Base-by-base conservation (phyloP, 257 asterid genomes). In the Eustoma russellianum region DNA sequence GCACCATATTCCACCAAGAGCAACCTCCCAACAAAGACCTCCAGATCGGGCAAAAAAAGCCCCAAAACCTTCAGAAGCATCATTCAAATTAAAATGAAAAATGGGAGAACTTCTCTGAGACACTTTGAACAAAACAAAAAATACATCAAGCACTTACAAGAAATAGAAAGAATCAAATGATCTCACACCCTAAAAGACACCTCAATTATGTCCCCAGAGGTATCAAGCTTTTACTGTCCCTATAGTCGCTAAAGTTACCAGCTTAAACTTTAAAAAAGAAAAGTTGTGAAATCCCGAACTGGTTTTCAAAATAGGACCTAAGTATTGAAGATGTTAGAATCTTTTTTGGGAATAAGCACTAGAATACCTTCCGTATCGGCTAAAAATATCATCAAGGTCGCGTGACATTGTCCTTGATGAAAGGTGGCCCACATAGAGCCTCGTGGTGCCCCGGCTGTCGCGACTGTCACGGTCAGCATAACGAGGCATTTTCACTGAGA, bases 11-110 rank as follows among this genome's bases (percentile, higher is more conserved):
- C 78, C 82, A 72, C 76, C 77, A 72, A 79, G 76, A 82, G 79
- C 77, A 79, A 73, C 80, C 77, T 72, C 80, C 67, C 83, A 79
- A 76, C 83, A 79, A 41, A 75, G 74, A 75, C 80, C 82, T 71
- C 85, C 85, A 59, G 64, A 74, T 66, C 69, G 70, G 79, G 78
- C 77, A 75, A 68, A 73, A 38, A 24, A 24, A 56, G 74, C 77
- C 81, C 74, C 73, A 59, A 67, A 71, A 79, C 86, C 86, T 79
- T 79, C 86, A 79, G 71, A 74, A 73, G 76, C 72, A 76, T 70
- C 59, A 79, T 76, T 73, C 73, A 64, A 73, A 73, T 70, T 73
- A 76, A 74, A 70, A 76, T 66, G 74, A 70, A 68, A 67, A 53
- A 45, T 57, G 76, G 74, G 72, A 61, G 69, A 55, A 50, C 46